Evolutionary conservation across 768 basidiomycete genomes (phyloP).

Genomic region (Thelephora aurantiotincta): DNA sequence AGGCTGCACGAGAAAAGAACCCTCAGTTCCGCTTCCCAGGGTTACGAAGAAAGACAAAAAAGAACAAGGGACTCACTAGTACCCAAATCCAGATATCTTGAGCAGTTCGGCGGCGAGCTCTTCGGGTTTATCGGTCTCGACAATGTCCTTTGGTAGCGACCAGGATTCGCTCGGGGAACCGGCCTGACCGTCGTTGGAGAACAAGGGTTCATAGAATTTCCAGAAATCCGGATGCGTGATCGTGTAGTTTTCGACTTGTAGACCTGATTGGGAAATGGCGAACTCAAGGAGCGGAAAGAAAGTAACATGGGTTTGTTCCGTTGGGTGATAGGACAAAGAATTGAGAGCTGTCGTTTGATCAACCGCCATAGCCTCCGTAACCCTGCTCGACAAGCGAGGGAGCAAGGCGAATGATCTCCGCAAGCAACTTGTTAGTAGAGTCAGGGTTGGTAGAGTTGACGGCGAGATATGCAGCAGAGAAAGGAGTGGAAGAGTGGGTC

Average conservation of each 20-base stretch:
- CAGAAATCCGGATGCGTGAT: constrained; percentile 6
- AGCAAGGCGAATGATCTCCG: constrained; percentile 21
- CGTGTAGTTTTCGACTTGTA: constrained; percentile 6
- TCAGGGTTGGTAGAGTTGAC: constrained; percentile 3
- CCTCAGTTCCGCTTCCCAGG: background rate
- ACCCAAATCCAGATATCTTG: constrained; percentile 1
- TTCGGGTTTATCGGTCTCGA: constrained; percentile 8
- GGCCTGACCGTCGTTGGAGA: constrained; percentile 5
- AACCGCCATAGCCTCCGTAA: constrained; percentile 26
- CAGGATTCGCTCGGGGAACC: constrained; percentile 9
- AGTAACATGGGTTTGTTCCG: constrained; percentile 20
- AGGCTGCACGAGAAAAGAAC: constrained; percentile 16
- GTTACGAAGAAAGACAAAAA: background rate
- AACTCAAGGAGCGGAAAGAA: constrained; percentile 20
- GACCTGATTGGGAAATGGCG: constrained; percentile 1
- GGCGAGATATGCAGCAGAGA: constrained; percentile 14
- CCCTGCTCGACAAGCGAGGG: constrained; percentile 24
- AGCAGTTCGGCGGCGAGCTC: constrained; percentile 8
- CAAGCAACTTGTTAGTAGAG: constrained; percentile 14
- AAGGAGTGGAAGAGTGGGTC: constrained; percentile 24
- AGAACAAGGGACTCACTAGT: constrained; percentile 7
- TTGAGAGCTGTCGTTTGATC: constrained; percentile 12
- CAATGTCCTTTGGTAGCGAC: constrained; percentile 10
- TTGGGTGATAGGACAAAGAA: constrained; percentile 21
- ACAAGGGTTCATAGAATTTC: constrained; percentile 4